These are phyloP conservation scores for Nannizziopsis arthrosporioides DNA, from an alignment of 2,329 filamentous ascomycete species.

Conservation along the genomic window DNA sequence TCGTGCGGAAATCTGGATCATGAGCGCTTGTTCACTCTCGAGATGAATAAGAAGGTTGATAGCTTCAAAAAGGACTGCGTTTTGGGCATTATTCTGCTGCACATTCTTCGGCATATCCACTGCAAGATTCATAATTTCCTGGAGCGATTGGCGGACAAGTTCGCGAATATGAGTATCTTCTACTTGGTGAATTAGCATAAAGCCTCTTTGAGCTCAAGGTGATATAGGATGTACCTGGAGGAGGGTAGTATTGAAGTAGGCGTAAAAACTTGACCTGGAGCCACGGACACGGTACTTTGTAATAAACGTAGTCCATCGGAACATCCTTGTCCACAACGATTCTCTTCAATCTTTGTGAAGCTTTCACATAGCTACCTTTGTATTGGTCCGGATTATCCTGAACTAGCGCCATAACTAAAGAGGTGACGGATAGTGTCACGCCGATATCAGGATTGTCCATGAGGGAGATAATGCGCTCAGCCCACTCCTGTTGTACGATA, in stretches of 20 bases:
- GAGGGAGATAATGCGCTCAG: conserved; percentile 92
- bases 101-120: conserved; percentile 96
- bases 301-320: conserved; percentile 86
- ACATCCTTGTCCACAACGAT: conserved; percentile 86
- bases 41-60: conserved; percentile 98
- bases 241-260: conserved; percentile 88
- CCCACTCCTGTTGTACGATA: conserved; percentile 94
- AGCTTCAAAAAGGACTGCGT: conserved; percentile 93
- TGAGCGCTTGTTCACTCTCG: conserved; percentile 83
- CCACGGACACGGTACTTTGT: conserved; percentile 99
- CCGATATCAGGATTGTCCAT: conserved; percentile 96
- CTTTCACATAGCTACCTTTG: conserved; percentile 87
- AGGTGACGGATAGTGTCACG: conserved; percentile 89
- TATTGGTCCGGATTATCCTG: conserved; percentile 93
- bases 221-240: conserved; percentile 54
- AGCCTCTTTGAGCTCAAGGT: conserved; percentile 7
- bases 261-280: conserved; percentile 89
- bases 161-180: conserved; percentile 87
- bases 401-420: conserved; percentile 82
- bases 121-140: conserved; percentile 80
- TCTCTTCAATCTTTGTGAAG: conserved; percentile 75
- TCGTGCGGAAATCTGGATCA: conserved; percentile 87
- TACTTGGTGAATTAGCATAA: conserved; percentile 26
- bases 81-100: conserved; percentile 97
- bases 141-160: conserved; percentile 81